A percentile compares a stretch with the other conserved stretches of the same genome.
phyloP scores from a whole-genome alignment of 352 stramenopile genomes.

The Globisporangium alternatum region DNA sequence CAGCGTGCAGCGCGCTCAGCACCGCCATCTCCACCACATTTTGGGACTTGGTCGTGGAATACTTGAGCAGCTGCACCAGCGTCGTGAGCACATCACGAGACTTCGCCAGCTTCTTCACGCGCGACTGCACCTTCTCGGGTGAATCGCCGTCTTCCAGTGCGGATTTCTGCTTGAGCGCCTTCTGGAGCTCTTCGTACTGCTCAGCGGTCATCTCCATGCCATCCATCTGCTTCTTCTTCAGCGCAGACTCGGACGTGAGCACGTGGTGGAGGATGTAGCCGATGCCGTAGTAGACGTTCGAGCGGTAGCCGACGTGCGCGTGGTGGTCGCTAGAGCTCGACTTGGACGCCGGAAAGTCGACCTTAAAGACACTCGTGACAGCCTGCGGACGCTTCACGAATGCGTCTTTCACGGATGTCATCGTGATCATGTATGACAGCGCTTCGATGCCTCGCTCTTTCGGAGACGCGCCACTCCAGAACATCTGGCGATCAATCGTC shows the following conservation, averaged over 20 bases:
- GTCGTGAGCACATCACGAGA: conserved; percentile 65
- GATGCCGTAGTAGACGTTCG: conserved; percentile 92
- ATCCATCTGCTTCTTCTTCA: conserved; percentile 95
- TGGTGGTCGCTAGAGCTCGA: conserved; percentile 24
- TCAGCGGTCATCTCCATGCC: conserved; percentile 96
- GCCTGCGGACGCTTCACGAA: conserved; percentile 58
- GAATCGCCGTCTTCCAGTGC: conserved; percentile 90
- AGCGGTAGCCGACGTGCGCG: conserved; percentile 52
- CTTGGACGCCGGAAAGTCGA: conserved; percentile 52
- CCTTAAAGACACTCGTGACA: conserved; percentile 64
- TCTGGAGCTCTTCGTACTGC: conserved; percentile 97
- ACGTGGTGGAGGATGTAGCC: conserved; percentile 94
- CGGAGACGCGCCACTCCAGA: conserved; percentile 66
- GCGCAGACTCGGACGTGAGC: conserved; percentile 90
- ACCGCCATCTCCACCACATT: conserved; percentile 80
- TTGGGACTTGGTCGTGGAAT: conserved; percentile 60
- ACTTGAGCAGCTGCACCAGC: conserved; percentile 79
- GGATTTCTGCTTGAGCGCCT: conserved; percentile 93
- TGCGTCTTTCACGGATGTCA: conserved; percentile 75
- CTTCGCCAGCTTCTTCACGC: conserved; percentile 53
- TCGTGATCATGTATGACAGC: conserved; percentile 82
- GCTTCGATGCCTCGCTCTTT: conserved; percentile 83
- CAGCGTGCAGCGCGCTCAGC: conserved; percentile 63
- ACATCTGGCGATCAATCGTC: conserved; percentile 36
- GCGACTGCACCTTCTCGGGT: conserved; percentile 59